Conservation (phyloP, 1,139 yeast genomes). For the Yamadazyma pseudoaaseri region DNA sequence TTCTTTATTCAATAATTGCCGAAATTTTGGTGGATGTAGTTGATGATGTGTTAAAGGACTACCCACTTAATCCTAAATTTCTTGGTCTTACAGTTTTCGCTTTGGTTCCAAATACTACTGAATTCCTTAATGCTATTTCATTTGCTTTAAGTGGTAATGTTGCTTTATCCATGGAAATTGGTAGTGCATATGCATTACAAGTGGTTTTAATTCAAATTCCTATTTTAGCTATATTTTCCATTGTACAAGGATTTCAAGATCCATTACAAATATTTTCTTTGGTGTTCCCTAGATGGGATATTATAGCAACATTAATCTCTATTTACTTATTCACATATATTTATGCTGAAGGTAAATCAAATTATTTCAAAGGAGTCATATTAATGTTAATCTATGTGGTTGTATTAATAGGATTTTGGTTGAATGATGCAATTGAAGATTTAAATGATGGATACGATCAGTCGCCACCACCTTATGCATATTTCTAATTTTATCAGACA, state of each 20-base stretch:
- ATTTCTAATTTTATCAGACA: too few relatives aligned
- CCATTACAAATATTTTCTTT: constrained; percentile 68
- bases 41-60: constrained; percentile 76
- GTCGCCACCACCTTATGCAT: background rate
- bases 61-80: constrained; percentile 83
- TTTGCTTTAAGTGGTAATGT: constrained; percentile 96
- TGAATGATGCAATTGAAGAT: constrained; percentile 44
- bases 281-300: constrained; percentile 95
- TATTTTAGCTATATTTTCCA: constrained; percentile 76
- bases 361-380: constrained; percentile 93
- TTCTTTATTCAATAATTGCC: constrained; percentile 89
- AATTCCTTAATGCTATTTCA: constrained; percentile 93
- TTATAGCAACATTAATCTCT: constrained; percentile 80
- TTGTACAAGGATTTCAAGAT: constrained; percentile 37
- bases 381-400: constrained; percentile 77
- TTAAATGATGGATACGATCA: constrained; percentile 31
- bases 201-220: constrained; percentile 97
- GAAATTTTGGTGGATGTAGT: constrained; percentile 94
- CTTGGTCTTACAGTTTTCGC: constrained; percentile 94
- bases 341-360: constrained; percentile 95
- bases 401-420: constrained; percentile 79
- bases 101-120: constrained; percentile 94
- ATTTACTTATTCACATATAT: constrained; percentile 89
- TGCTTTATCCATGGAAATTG: constrained; percentile 95
- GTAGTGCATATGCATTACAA: constrained; percentile 95